Conservation (phyloP, 179 eudicot genomes). For the Sideroxylon spinosum region DNA sequence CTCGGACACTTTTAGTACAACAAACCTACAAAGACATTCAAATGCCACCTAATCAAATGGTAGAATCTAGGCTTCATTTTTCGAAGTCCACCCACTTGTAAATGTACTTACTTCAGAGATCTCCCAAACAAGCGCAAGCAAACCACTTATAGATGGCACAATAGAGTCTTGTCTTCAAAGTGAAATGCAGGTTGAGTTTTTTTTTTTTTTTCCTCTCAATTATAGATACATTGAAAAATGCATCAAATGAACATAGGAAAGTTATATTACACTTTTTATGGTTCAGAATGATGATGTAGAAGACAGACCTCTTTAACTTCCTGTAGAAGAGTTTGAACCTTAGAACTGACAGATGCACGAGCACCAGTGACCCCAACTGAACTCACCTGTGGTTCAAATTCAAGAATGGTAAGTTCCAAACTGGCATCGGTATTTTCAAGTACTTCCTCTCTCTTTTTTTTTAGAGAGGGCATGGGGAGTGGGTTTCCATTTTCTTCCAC, state of each 20-base stretch:
- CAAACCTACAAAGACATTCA: neutral
- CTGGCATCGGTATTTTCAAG: neutral
- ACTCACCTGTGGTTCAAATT: conserved; percentile 54
- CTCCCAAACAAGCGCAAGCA: no score
- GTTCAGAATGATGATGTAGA: neutral
- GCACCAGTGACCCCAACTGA: conserved; percentile 94
- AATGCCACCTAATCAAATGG: neutral
- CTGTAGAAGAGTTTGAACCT: conserved; percentile 63
- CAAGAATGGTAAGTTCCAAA: neutral
- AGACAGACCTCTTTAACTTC: conserved; percentile 80
- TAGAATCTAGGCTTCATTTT: no score
- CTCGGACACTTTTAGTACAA: neutral
- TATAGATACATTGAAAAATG: no score
- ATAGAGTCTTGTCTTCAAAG: neutral
- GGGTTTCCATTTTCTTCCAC: neutral
- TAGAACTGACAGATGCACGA: conserved; percentile 62
- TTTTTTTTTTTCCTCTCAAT: no score
- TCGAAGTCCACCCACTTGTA: no score
- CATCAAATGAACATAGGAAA: neutral
- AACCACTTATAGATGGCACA: neutral
- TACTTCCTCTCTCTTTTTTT: no score
- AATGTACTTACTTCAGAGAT: no score
- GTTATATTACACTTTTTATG: neutral
- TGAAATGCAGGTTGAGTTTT: neutral
- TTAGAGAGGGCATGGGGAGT: neutral